phyloP scores from a whole-genome alignment of 148 eudicot species.

The Rhododendron williamsianum region DNA sequence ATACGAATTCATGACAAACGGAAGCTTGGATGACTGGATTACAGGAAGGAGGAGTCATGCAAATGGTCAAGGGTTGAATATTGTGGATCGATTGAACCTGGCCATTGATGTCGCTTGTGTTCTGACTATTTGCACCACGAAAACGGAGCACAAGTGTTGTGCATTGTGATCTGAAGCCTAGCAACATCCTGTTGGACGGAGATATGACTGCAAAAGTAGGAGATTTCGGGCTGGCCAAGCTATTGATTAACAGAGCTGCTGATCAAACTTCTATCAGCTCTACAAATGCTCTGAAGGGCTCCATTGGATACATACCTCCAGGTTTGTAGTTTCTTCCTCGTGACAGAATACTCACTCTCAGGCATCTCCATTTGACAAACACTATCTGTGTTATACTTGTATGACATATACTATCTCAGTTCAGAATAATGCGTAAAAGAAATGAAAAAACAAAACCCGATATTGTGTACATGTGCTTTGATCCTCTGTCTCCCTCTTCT shows the following conservation, averaged over 20 bases:
- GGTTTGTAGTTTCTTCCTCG: constrained; percentile 24
- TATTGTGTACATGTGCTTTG: no score
- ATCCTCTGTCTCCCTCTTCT: no score
- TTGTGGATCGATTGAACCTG: constrained; percentile 36
- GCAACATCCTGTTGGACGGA: constrained; percentile 47
- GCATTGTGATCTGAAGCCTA: constrained; percentile 70
- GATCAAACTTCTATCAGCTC: constrained; percentile 38
- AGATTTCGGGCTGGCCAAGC: constrained; percentile 63
- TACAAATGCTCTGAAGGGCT: constrained; percentile 42
- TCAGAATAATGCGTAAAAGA: no score
- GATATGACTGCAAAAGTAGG: constrained; percentile 60
- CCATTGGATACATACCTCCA: constrained; percentile 71
- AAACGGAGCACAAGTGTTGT: constrained; percentile 36
- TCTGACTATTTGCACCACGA: constrained; percentile 54
- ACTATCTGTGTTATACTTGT: no score
- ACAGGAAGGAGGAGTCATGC: constrained; percentile 20
- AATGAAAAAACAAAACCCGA: no score
- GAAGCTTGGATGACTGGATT: constrained; percentile 41
- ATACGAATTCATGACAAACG: constrained; percentile 32
- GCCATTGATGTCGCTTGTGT: constrained; percentile 51
- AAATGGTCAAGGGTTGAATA: constrained; percentile 29
- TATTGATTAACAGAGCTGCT: constrained; percentile 22
- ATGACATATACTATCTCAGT: no score
- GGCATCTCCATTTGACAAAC: no score
- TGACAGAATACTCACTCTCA: no score